Evolutionary conservation across 768 basidiomycete genomes (phyloP).

Genomic region (Tremella mesenterica): DNA sequence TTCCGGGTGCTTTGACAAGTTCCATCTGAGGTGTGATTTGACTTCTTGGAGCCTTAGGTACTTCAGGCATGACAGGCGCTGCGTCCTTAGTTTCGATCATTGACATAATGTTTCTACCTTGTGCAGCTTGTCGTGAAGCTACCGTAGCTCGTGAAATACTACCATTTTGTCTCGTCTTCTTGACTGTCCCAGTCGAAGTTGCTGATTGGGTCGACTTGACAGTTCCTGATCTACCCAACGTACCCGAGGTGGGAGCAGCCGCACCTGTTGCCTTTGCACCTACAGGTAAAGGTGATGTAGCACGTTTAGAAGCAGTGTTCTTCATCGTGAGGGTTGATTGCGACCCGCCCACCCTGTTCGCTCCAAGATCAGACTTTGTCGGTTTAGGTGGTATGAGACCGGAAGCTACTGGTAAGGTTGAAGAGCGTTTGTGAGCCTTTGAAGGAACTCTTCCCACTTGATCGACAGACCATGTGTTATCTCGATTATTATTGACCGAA

Average conservation of each 20-base stretch:
- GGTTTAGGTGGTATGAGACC: constrained; percentile 37
- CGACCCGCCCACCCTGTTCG: constrained; percentile 24
- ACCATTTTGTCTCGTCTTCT: constrained; percentile 25
- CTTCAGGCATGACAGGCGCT: constrained; percentile 37
- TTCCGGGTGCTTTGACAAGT: constrained; percentile 36
- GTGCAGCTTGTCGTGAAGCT: constrained; percentile 15
- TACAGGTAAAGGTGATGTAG: constrained; percentile 1
- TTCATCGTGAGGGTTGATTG: constrained; percentile 35
- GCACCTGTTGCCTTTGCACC: constrained; percentile 1
- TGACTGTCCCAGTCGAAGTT: constrained; percentile 21
- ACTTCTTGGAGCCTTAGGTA: constrained; percentile 41
- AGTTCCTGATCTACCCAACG: constrained; percentile 23
- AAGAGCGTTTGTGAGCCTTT: constrained; percentile 19
- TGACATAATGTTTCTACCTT: constrained; percentile 33
- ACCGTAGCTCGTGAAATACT: constrained; percentile 15
- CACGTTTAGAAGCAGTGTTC: constrained; percentile 8
- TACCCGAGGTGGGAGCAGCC: constrained; percentile 3
- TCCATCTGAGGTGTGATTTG: constrained; percentile 39
- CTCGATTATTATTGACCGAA: constrained; percentile 37
- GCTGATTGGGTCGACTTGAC: constrained; percentile 17
- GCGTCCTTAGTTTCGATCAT: constrained; percentile 17
- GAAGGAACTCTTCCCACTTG: constrained; percentile 17
- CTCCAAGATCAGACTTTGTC: constrained; percentile 27
- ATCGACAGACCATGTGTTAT: constrained; percentile 37
- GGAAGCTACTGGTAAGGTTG: constrained; percentile 29